Evolutionary conservation across 306 rosid genomes (phyloP), one percentile per base, ranked within the genome.

Genomic region (Begonia peltatifolia): DNA sequence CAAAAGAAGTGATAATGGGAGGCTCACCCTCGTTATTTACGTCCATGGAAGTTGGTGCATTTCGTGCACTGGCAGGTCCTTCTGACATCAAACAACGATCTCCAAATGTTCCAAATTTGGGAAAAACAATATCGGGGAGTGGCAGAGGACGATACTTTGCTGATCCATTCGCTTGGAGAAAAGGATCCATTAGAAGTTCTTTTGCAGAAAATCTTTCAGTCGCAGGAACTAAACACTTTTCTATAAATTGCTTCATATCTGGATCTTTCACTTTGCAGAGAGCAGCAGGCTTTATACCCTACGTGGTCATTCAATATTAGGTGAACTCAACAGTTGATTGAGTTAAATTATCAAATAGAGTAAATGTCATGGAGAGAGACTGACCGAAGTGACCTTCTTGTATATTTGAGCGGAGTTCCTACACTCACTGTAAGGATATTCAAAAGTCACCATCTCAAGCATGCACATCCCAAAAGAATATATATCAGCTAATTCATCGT

Each of bases 401-500:
- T 66, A 90, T 68, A 85, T 90, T 69, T 90, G 97, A 2, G 94
- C 94, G 0, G 87, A 76, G 80, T 90, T 90, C 67, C 64, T 85
- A 68, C 97, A 90, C 66, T 90, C 97, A 46, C 71, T 75, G 38
- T 85, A 90, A 4, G 97, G 97, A 76, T 83, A 90, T 60, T 90
- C 97, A 60, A 80, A 80, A 20, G 95, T 90, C 56, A 85, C 68
- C 80, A 90, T 56, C 76, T 90, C 97, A 54, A 90, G 63, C 63
- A 90, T 73, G 64, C 97, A 85, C 97, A 90, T 71, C 59, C 97
- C 97, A 63, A 90, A 90, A 70, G 97, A 85, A 78, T 85, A 90
- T 55, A 85, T 65, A 71, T 90, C 97, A n/a, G 80, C 92, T 52
- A 85, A 89, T 71, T 83, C 95, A 63, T 83, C 72, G 41, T 90